Evolutionary conservation across 2,329 filamentous ascomycete genomes (phyloP).

Genomic region (Arthroderma uncinatum): DNA sequence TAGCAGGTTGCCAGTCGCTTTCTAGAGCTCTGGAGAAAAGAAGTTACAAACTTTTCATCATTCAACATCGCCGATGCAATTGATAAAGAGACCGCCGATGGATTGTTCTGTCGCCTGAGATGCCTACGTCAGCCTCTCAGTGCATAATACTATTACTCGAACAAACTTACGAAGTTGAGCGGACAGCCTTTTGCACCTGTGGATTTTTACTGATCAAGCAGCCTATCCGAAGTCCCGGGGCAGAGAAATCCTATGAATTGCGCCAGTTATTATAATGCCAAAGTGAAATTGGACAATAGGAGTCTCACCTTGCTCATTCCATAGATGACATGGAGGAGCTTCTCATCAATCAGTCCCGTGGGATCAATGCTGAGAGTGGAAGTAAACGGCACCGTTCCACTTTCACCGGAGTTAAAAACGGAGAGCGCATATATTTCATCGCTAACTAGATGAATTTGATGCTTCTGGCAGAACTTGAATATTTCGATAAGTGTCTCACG

Average conservation of each 20-base stretch:
- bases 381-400: constrained; percentile 35
- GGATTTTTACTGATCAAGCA: constrained; percentile 12
- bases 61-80: constrained; percentile 8
- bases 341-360: constrained; percentile 37
- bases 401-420: constrained; percentile 34
- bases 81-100: constrained; percentile 4
- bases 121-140: not conserved
- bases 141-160: not conserved
- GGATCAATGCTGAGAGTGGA: constrained; percentile 39
- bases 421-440: constrained; percentile 52
- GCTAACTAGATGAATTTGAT: constrained; percentile 44
- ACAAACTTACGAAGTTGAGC: constrained; percentile 4
- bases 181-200: not conserved
- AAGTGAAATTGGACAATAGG: too few relatives aligned
- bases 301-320: constrained; percentile 31
- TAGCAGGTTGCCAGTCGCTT: constrained; percentile 20
- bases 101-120: constrained; percentile 6
- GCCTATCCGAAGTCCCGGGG: constrained; percentile 46
- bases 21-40: constrained; percentile 20
- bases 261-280: not conserved
- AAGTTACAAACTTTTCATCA: constrained; percentile 6
- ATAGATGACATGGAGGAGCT: constrained; percentile 42
- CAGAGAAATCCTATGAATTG: constrained; percentile 38
- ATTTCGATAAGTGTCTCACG: constrained; percentile 32
- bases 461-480: constrained; percentile 40